Evolutionary conservation across 2,329 filamentous ascomycete species (phyloP), one percentile per base, ranked within the genome.

Genomic region (Penicillium olsonii): DNA sequence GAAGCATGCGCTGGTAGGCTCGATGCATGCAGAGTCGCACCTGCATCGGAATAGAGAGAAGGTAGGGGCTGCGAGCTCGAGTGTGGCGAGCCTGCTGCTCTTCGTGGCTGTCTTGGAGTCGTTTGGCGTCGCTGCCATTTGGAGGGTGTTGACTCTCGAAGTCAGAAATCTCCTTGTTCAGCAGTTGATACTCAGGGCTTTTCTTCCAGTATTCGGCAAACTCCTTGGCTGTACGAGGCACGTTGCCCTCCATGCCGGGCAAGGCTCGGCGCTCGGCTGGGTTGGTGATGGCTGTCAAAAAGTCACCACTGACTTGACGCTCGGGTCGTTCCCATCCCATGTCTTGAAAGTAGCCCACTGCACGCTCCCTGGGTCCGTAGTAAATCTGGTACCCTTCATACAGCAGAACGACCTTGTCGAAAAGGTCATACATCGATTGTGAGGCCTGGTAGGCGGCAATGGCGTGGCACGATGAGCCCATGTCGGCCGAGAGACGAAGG

Each of bases 21-120:
- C 91, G 84, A 78, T 83, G 86, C n/a, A 92, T 75, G 65, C 90
- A 95, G 8, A 95, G 81, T 53, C 80, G 68, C 53, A 95, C 70
- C 68, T 96, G 91, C 72, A 91, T 85, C 3, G 54, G 45, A 57
- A 86, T 87, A 0, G 88, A 90, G 31, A 95, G 76, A 1, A 88
- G 92, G 68, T 85, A 95, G 0, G 90, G 89, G 48, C 55, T 66
- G 17, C 59, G 61, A 18, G 52, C 67, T 2, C 88, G 85, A 42
- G 70, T 68, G 27, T 62, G 52, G 45, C 67, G 68, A 10, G 73
- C 64, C 52, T 75, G 70, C 19, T 68, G 62, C 17, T 68, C 55
- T 44, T 56, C 55, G 24, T 73, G 63, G 10, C 70, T 68, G 39
- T 66, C 50, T 38, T 65, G 58, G 43, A 74, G 72, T 5, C 53